These are phyloP conservation scores for Casaregolazyma lundiana DNA, from an alignment of 1,139 yeast species.

Conservation along the genomic window DNA sequence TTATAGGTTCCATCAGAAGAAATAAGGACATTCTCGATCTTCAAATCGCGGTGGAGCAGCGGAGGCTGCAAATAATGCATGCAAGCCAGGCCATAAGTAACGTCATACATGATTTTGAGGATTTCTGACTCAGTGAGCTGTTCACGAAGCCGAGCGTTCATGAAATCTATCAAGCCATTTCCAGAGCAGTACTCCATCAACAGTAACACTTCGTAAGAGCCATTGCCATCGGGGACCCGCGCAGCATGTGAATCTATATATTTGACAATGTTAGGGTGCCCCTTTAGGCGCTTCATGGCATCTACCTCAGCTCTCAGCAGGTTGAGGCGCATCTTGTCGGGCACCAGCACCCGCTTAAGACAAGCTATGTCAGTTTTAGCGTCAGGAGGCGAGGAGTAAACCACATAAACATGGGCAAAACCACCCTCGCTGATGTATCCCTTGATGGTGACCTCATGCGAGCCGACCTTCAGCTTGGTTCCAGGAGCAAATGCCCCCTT, in stretches of 20 bases:
- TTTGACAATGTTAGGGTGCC: conserved; percentile 73
- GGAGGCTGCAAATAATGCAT: conserved; percentile 85
- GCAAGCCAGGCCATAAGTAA: conserved; percentile 76
- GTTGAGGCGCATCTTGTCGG: conserved; percentile 65
- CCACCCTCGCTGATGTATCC: conserved; percentile 70
- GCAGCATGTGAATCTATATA: conserved; percentile 95
- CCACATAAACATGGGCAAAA: conserved; percentile 74
- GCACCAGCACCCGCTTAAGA: conserved; percentile 70
- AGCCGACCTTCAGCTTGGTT: conserved; percentile 60
- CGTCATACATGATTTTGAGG: conserved; percentile 73
- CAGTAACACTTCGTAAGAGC: conserved; percentile 73
- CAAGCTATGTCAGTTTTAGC: conserved; percentile 42
- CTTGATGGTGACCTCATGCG: conserved; percentile 54
- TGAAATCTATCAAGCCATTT: conserved; percentile 84
- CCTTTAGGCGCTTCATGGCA: conserved; percentile 74
- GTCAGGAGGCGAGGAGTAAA: conserved; percentile 46
- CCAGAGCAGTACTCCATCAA: conserved; percentile 86
- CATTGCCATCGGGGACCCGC: conserved; percentile 41
- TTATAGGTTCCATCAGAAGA: conserved; percentile 70
- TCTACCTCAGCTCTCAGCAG: conserved; percentile 72
- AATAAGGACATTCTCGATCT: conserved; percentile 89
- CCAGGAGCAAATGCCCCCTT: conserved; percentile 64
- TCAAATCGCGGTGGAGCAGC: conserved; percentile 86
- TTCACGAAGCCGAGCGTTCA: conserved; percentile 84
- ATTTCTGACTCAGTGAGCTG: conserved; percentile 81